These are phyloP conservation scores for Eutrema salsugineum DNA, from an alignment of 441 rosid species.

Conservation along the genomic window DNA sequence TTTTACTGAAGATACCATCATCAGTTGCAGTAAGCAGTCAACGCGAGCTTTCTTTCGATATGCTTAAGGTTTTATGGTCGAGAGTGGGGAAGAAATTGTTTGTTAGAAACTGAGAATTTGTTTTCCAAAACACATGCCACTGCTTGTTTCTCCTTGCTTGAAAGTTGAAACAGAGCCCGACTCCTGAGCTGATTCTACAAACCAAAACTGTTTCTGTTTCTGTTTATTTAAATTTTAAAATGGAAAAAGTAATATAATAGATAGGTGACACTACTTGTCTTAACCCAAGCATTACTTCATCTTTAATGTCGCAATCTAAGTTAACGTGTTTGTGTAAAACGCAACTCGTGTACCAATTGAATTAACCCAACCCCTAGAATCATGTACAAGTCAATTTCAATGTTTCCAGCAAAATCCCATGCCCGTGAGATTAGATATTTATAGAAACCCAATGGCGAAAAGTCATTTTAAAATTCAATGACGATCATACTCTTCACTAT, in stretches of 20 bases:
- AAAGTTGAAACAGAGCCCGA: background rate
- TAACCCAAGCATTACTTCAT: constrained; percentile 21
- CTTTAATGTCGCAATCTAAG: constrained; percentile 22
- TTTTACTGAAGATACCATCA: constrained; percentile 50
- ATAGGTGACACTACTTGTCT: background rate
- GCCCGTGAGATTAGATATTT: constrained; percentile 5
- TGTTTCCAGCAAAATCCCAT: constrained; percentile 3
- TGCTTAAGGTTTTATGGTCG: background rate
- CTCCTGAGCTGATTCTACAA: background rate
- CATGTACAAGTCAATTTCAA: constrained; percentile 4
- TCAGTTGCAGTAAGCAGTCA: background rate
- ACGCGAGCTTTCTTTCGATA: background rate
- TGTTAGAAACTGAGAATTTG: background rate
- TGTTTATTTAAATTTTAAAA: background rate
- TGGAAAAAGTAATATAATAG: background rate
- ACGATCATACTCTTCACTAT: background rate
- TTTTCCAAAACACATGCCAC: background rate
- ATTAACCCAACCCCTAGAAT: constrained; percentile 9
- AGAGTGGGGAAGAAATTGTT: background rate
- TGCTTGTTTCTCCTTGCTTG: background rate
- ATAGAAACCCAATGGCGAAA: background rate
- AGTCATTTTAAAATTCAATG: background rate
- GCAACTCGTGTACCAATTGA: constrained; percentile 29
- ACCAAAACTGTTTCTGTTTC: background rate
- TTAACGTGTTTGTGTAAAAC: constrained; percentile 24